phyloP scores from a whole-genome alignment of 305 asterid species.

The Fraxinus latifolia region DNA sequence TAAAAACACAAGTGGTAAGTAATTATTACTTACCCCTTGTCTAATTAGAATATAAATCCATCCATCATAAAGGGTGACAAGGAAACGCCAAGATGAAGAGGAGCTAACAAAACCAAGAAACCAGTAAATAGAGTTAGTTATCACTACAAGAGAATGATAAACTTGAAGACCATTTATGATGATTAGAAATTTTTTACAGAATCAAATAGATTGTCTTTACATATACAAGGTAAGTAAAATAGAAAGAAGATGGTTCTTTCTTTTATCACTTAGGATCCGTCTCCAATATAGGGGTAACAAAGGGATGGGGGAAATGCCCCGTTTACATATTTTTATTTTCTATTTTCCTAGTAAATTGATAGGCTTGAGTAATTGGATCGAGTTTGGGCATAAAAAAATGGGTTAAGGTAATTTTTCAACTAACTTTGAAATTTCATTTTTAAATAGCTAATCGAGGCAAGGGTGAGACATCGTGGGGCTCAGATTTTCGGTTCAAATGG shows the following conservation, averaged over 20 bases:
- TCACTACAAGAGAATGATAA: too few species aligned
- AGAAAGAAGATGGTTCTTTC: not conserved
- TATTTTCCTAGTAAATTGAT: not conserved
- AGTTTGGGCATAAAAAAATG: not conserved
- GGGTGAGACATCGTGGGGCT: not conserved
- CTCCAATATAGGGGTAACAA: not conserved
- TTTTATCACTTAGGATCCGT: not conserved
- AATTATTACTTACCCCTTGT: too few species aligned
- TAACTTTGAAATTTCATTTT: not conserved
- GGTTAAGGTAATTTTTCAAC: not conserved
- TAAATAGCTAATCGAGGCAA: not conserved
- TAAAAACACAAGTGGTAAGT: too few species aligned
- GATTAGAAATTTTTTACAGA: too few species aligned
- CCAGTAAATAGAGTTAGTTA: too few species aligned
- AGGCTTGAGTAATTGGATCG: not conserved
- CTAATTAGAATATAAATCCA: too few species aligned
- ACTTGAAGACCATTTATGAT: too few species aligned
- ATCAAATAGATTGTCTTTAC: not conserved
- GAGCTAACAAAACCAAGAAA: too few species aligned
- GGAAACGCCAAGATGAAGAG: too few species aligned
- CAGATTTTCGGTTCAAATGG: not conserved
- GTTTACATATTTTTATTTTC: too few species aligned
- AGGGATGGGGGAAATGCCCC: not conserved
- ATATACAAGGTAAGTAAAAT: not conserved
- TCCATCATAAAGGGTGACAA: too few species aligned